phyloP scores from a whole-genome alignment of 257 asterid species.

The Salvia splendens region DNA sequence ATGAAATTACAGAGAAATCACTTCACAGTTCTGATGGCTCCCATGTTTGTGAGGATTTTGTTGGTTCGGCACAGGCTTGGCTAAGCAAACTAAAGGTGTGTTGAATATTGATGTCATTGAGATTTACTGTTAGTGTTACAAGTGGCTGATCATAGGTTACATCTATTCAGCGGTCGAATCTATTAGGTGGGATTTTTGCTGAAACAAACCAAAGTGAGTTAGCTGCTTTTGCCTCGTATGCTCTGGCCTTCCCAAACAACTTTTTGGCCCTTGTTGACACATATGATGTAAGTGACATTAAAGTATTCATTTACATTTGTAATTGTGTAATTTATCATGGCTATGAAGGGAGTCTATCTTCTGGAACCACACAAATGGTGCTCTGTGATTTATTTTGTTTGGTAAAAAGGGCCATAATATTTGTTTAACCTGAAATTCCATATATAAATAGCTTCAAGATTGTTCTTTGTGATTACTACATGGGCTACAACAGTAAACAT shows the following conservation, averaged over 20 bases:
- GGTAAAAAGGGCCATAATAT: background rate
- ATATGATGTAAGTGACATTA: constrained; percentile 70
- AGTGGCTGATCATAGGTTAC: constrained; percentile 30
- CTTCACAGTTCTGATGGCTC: constrained; percentile 71
- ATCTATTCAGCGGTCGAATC: constrained; percentile 39
- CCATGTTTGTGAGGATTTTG: constrained; percentile 73
- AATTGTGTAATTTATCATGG: background rate
- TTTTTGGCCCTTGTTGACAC: constrained; percentile 96
- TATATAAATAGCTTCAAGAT: background rate
- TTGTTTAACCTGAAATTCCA: background rate
- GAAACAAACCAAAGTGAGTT: constrained; percentile 92
- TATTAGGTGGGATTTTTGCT: constrained; percentile 65
- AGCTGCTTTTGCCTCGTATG: constrained; percentile 87
- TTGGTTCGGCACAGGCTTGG: constrained; percentile 56
- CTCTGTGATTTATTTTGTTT: background rate
- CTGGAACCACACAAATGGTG: background rate
- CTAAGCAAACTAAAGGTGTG: too few relatives aligned
- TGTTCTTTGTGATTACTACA: background rate
- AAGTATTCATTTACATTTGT: background rate
- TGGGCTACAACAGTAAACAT: background rate
- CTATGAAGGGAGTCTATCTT: background rate
- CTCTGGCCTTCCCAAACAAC: constrained; percentile 83
- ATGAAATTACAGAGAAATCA: constrained; percentile 80
- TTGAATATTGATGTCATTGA: background rate
- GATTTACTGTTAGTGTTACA: constrained; percentile 19